phyloP scores from a whole-genome alignment of 1,284 basidiomycete genomes.

The Cryptococcus sp. region DNA sequence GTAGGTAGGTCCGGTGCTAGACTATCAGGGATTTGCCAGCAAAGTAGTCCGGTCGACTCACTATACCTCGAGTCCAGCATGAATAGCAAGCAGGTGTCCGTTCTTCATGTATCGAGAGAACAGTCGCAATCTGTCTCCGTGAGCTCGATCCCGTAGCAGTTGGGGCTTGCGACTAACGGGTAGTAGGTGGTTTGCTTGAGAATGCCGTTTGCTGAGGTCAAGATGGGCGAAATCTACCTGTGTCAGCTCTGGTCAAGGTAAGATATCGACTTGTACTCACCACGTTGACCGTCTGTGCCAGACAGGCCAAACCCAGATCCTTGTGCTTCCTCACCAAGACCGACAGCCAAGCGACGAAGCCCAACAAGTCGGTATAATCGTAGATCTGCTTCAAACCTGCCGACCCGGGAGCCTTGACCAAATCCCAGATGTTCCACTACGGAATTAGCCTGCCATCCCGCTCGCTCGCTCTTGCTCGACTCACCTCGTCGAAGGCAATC shows the following conservation, averaged over 20 bases:
- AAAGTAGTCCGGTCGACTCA: no score
- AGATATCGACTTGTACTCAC: slow-evolving; percentile 23
- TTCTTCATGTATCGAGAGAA: slow-evolving; percentile 39
- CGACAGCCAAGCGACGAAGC: slow-evolving; percentile 59
- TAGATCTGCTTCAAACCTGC: slow-evolving; percentile 59
- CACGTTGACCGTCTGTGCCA: slow-evolving; percentile 55
- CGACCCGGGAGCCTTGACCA: slow-evolving; percentile 45
- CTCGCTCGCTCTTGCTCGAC: no score
- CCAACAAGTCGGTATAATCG: slow-evolving; percentile 59
- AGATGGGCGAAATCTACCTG: slow-evolving; percentile 35
- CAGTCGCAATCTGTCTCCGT: slow-evolving; percentile 17
- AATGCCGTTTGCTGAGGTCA: slow-evolving; percentile 30
- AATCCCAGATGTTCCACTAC: slow-evolving; percentile 37
- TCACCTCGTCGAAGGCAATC: slow-evolving; percentile 51
- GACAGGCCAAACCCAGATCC: slow-evolving; percentile 59
- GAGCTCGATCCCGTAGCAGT: neutral
- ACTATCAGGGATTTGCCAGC: no score
- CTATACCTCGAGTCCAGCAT: slow-evolving; percentile 28
- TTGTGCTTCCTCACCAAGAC: slow-evolving; percentile 59
- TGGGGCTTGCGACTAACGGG: slow-evolving; percentile 16
- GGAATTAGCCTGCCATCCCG: no score
- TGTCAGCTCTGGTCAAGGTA: neutral
- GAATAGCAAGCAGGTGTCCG: slow-evolving; percentile 28
- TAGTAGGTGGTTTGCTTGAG: slow-evolving; percentile 36
- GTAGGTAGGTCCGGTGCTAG: slow-evolving; percentile 26